Percentiles rank a stretch among this genome's conserved stretches.
These are phyloP conservation scores for Panaeolus papilionaceus DNA, from an alignment of 768 basidiomycete species.

Conservation along the genomic window DNA sequence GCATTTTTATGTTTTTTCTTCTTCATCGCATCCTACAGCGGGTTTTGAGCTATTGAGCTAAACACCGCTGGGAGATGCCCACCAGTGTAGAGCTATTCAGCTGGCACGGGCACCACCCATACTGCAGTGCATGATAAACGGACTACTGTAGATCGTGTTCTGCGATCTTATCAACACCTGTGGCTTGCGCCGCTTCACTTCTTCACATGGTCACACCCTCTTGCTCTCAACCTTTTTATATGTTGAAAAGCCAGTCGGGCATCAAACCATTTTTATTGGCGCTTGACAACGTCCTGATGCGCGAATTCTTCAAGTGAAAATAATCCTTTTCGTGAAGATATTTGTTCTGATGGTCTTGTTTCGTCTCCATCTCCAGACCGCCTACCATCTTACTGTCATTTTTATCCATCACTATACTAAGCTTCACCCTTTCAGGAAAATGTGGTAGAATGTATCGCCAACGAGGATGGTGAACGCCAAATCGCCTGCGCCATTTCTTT, in stretches of 20 bases:
- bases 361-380: neutral
- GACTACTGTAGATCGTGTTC: neutral
- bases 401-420: neutral
- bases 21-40: neutral
- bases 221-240: neutral
- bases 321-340: neutral
- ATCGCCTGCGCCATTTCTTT: slow-evolving; percentile 95
- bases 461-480: slow-evolving; percentile 98
- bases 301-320: neutral
- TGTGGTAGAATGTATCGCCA: slow-evolving; percentile 93
- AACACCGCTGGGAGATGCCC: too few relatives aligned
- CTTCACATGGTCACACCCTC: neutral
- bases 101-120: too few relatives aligned
- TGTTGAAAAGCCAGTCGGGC: neutral
- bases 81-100: too few relatives aligned
- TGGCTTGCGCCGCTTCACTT: neutral
- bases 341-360: too few relatives aligned
- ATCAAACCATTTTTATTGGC: neutral
- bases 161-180: neutral
- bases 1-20: neutral
- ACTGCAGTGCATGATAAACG: too few relatives aligned
- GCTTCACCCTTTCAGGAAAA: slow-evolving; percentile 66
- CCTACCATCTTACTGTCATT: neutral
- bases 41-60: too few relatives aligned
- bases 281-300: neutral